Conservation (phyloP, 2,329 filamentous ascomycete genomes). For the Claviceps maximensis region DNA sequence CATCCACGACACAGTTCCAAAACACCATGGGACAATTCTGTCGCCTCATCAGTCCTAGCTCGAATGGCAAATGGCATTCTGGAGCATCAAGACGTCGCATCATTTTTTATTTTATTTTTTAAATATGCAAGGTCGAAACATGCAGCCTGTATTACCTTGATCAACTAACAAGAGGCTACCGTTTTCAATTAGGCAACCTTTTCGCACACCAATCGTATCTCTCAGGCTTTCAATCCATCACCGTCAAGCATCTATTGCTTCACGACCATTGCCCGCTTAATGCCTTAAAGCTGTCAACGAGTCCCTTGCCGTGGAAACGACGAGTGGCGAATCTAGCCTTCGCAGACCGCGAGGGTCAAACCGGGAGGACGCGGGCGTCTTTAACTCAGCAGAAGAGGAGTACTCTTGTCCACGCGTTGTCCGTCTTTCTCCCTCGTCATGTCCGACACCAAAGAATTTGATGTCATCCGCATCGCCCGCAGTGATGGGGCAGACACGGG, state of each 20-base stretch:
- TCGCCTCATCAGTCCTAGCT: not conserved
- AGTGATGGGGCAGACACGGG: constrained; percentile 33
- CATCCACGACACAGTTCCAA: not conserved
- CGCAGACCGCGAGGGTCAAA: not conserved
- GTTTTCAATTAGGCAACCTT: not conserved
- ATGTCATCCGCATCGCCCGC: constrained; percentile 28
- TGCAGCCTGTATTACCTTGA: not conserved
- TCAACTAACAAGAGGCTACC: not conserved
- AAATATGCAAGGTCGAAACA: not conserved
- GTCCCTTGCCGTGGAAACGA: not conserved
- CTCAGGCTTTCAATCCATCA: not conserved
- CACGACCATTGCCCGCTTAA: not conserved
- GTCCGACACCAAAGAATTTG: constrained; percentile 26
- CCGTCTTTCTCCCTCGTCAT: constrained; percentile 7
- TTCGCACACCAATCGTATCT: not conserved
- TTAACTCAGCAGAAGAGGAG: not conserved
- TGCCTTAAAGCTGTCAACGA: not conserved
- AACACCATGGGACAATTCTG: not conserved
- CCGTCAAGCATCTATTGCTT: not conserved
- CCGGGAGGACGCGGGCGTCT: not conserved
- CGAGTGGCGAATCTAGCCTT: not conserved
- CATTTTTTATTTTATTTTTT: not conserved
- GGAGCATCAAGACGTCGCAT: not conserved
- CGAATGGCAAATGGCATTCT: not conserved
- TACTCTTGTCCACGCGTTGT: not conserved